phyloP scores from a whole-genome alignment of 345 rosid genomes.

The Dimocarpus longan region DNA sequence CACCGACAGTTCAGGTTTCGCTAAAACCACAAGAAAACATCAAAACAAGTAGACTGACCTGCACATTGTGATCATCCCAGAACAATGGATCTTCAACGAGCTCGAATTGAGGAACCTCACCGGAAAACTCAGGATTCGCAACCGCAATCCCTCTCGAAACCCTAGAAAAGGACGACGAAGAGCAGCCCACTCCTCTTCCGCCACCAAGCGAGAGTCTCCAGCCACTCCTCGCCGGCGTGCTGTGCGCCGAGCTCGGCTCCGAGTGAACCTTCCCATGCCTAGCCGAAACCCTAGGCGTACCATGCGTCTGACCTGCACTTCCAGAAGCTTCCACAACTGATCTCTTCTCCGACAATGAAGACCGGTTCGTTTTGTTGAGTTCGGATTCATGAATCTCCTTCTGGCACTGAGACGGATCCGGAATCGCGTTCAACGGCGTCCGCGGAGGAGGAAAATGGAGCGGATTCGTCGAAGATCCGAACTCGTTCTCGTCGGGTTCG shows the following conservation, averaged over 20 bases:
- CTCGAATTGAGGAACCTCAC: constrained; percentile 69
- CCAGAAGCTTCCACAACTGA: constrained; percentile 20
- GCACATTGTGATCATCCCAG: constrained; percentile 90
- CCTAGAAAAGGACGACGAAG: constrained; percentile 40
- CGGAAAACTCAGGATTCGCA: constrained; percentile 37
- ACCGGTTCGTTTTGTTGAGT: not conserved
- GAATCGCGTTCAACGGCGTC: constrained; percentile 72
- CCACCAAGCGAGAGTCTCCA: constrained; percentile 62
- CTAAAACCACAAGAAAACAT: not conserved
- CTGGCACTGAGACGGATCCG: constrained; percentile 69
- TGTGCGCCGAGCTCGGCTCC: constrained; percentile 74
- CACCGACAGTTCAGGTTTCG: too few relatives aligned
- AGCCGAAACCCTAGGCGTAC: constrained; percentile 44
- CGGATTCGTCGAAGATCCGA: constrained; percentile 38
- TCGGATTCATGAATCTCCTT: constrained; percentile 16
- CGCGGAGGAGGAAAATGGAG: constrained; percentile 63
- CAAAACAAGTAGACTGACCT: constrained; percentile 45
- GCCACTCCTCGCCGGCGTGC: constrained; percentile 65
- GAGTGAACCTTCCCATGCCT: constrained; percentile 55
- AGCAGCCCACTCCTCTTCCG: constrained; percentile 49
- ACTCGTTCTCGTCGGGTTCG: constrained; percentile 68
- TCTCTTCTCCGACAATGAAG: constrained; percentile 26
- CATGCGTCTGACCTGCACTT: constrained; percentile 26
- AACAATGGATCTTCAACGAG: constrained; percentile 73
- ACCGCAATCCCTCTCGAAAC: constrained; percentile 50